Percentiles rank a stretch among this genome's conserved stretches.
These are phyloP conservation scores for Trametes cingulata DNA, from an alignment of 768 basidiomycete species.

Conservation along the genomic window DNA sequence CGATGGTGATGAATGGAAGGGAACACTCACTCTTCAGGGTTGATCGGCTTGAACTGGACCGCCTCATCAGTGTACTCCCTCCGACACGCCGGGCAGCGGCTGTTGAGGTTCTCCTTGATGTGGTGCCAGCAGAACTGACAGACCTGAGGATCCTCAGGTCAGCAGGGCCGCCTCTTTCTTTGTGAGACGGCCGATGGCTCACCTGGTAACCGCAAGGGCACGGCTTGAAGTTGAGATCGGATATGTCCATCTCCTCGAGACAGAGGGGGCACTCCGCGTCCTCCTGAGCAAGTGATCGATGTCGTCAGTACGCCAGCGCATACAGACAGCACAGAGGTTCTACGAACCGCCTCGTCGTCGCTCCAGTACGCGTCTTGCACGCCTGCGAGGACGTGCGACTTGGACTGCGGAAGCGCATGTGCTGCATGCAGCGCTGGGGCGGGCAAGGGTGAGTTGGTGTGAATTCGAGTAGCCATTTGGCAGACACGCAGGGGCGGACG, in stretches of 20 bases:
- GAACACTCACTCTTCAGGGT: constrained; percentile 85
- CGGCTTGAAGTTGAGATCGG: constrained; percentile 98
- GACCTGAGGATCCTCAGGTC: constrained; percentile 53
- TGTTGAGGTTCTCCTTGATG: constrained; percentile 93
- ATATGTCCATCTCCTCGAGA: constrained; percentile 98
- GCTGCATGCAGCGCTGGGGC: constrained; percentile 74
- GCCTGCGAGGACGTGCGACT: constrained; percentile 84
- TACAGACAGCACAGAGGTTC: neutral
- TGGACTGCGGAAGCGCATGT: constrained; percentile 73
- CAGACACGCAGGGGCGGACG: constrained; percentile 23
- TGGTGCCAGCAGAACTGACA: constrained; percentile 99
- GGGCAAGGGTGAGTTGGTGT: constrained; percentile 64
- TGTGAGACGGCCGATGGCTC: constrained; percentile 10
- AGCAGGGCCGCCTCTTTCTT: neutral
- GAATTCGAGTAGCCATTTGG: constrained; percentile 61
- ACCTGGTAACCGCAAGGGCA: constrained; percentile 99
- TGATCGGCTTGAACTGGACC: constrained; percentile 94
- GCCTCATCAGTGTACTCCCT: constrained; percentile 89
- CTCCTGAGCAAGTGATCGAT: constrained; percentile 55
- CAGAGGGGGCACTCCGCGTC: constrained; percentile 98
- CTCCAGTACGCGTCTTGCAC: constrained; percentile 98
- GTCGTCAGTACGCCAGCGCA: neutral
- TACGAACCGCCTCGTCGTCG: constrained; percentile 80
- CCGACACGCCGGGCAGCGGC: constrained; percentile 95
- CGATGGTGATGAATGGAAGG: neutral